Percentiles rank a stretch among this genome's conserved stretches.
Conservation (phyloP, 805 yeast genomes). For the Millerago galiae region DNA sequence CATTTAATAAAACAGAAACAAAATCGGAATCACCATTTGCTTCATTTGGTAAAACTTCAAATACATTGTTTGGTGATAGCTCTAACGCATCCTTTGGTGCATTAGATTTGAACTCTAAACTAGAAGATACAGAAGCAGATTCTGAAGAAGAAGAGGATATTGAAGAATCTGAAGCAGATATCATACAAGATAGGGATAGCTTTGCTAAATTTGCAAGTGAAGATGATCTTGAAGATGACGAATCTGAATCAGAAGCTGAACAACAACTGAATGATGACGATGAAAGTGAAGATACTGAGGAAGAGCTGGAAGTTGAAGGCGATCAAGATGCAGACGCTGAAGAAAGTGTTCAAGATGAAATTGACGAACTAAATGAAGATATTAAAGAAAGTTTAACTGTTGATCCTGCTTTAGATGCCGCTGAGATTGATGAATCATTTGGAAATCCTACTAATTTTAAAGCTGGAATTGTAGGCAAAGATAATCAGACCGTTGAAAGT, state of each 20-base stretch:
- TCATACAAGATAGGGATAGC: constrained; percentile 5
- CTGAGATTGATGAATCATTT: not conserved
- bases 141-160: constrained; percentile 3
- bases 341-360: not conserved
- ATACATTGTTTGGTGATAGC: not conserved
- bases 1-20: constrained; percentile 8
- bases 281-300: not conserved
- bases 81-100: not conserved
- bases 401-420: not conserved
- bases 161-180: constrained; percentile 4
- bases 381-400: not conserved
- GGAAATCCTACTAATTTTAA: not conserved
- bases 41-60: constrained; percentile 2
- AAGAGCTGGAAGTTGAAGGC: not conserved
- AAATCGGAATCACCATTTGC: constrained; percentile 6
- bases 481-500: not conserved
- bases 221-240: not conserved
- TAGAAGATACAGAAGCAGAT: not conserved
- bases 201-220: not conserved
- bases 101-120: not conserved
- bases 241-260: not conserved
- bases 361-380: not conserved
- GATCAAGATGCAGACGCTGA: not conserved
- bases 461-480: not conserved
- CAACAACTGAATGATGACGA: not conserved